Conservation (phyloP, 2,329 filamentous ascomycete genomes). For the Fusarium secorum region DNA sequence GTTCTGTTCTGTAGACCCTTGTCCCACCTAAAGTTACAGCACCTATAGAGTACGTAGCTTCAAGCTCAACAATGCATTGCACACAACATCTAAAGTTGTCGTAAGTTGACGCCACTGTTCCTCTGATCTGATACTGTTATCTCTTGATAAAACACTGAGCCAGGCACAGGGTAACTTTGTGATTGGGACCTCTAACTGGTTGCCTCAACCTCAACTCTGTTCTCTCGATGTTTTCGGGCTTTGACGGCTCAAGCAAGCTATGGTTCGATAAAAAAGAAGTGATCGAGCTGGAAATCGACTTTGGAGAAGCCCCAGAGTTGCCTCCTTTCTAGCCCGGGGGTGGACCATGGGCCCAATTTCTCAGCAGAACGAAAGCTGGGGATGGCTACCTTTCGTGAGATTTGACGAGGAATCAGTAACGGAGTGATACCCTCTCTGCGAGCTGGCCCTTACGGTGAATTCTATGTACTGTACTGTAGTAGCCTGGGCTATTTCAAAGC, state of each 20-base stretch:
- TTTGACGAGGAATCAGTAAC: neutral
- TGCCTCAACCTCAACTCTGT: neutral
- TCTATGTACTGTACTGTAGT: neutral
- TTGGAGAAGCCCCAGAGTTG: conserved; percentile 3
- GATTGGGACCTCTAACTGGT: conserved; percentile 7
- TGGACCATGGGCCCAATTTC: conserved; percentile 5
- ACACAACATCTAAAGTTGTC: neutral
- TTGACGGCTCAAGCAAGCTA: conserved; percentile 25
- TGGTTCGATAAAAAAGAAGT: neutral
- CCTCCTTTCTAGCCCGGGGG: conserved; percentile 16
- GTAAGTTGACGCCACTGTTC: conserved; percentile 21
- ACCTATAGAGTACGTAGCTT: neutral
- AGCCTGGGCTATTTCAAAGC: neutral
- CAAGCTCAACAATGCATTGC: conserved; percentile 29
- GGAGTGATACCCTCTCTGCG: neutral
- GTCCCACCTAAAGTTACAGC: conserved; percentile 3
- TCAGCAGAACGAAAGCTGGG: conserved; percentile 18
- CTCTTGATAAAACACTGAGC: conserved; percentile 2
- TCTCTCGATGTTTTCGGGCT: conserved; percentile 1
- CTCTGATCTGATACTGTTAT: conserved; percentile 17
- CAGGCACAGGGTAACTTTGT: conserved; percentile 9
- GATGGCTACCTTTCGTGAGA: neutral
- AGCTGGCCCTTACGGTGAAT: conserved; percentile 2
- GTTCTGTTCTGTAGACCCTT: conserved; percentile 14
- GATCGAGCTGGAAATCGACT: neutral